Conservation (phyloP, 192 early-diverging fungal species). For the Phlyctochytrium planicorne region DNA sequence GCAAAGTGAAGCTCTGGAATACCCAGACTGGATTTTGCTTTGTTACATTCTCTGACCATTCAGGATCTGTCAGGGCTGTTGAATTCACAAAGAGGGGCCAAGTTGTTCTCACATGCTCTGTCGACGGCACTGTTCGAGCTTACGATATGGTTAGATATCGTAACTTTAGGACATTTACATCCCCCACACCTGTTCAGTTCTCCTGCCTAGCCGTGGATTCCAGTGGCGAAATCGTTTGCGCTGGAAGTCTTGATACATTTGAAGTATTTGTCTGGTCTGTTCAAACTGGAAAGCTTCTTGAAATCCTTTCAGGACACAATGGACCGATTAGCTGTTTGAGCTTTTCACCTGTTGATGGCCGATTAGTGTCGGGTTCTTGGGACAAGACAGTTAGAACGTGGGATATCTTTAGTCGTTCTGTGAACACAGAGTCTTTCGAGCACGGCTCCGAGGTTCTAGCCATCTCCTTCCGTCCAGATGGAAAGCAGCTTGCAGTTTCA, state of each 20-base stretch:
- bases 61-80: constrained; percentile 72
- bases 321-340: constrained; percentile 83
- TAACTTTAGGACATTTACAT: constrained; percentile 97
- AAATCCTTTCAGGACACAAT: constrained; percentile 90
- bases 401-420: constrained; percentile 90
- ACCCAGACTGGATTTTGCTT: constrained; percentile 94
- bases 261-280: constrained; percentile 99
- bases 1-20: constrained; percentile 99
- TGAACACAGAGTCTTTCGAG: constrained; percentile 72
- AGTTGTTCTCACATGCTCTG: constrained; percentile 88
- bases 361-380: constrained; percentile 88
- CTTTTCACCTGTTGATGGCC: constrained; percentile 82
- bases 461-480: constrained; percentile 86
- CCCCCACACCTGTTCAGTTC: constrained; percentile 95
- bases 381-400: constrained; percentile 86
- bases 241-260: constrained; percentile 90
- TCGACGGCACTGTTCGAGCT: constrained; percentile 98
- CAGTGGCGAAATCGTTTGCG: constrained; percentile 95
- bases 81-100: constrained; percentile 93
- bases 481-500: constrained; percentile 78
- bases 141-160: constrained; percentile 96
- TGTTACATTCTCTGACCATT: constrained; percentile 95
- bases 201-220: constrained; percentile 90
- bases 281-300: constrained; percentile 96
- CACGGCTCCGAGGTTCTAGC: constrained; percentile 85